Conservation (phyloP, 2,329 filamentous ascomycete species). For the Metarhizium album region DNA sequence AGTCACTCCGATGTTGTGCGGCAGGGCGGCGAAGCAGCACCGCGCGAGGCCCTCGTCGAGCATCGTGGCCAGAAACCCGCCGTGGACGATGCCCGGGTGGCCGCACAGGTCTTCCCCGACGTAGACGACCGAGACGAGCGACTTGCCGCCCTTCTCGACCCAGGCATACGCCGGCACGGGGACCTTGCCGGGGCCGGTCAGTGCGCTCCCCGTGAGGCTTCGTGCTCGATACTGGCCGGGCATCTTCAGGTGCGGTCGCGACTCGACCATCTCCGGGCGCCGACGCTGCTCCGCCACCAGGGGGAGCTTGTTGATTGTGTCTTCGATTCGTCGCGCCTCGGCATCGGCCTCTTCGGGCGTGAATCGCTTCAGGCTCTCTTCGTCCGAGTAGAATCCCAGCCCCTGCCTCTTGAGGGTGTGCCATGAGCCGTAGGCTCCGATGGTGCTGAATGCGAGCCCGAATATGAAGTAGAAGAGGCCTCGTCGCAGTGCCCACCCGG, state of each 20-base stretch:
- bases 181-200: constrained; percentile 65
- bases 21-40: constrained; percentile 80
- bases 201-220: constrained; percentile 72
- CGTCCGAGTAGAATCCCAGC: constrained; percentile 42
- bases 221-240: constrained; percentile 57
- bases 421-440: constrained; percentile 26
- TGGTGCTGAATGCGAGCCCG: constrained; percentile 19
- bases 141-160: constrained; percentile 57
- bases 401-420: constrained; percentile 23
- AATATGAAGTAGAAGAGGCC: constrained; percentile 16
- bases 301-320: constrained; percentile 64
- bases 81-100: constrained; percentile 84
- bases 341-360: constrained; percentile 37
- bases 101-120: constrained; percentile 75
- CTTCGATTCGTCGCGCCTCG: constrained; percentile 51
- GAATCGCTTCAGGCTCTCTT: constrained; percentile 62
- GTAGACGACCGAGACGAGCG: constrained; percentile 62
- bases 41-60: constrained; percentile 82
- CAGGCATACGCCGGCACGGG: constrained; percentile 74
- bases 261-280: constrained; percentile 58
- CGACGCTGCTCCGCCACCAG: constrained; percentile 58
- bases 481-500: constrained; percentile 10
- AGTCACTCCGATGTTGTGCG: constrained; percentile 76
- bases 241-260: constrained; percentile 79
- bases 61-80: constrained; percentile 82